Base-by-base conservation (phyloP, 305 asterid species). In the Andrographis paniculata region DNA sequence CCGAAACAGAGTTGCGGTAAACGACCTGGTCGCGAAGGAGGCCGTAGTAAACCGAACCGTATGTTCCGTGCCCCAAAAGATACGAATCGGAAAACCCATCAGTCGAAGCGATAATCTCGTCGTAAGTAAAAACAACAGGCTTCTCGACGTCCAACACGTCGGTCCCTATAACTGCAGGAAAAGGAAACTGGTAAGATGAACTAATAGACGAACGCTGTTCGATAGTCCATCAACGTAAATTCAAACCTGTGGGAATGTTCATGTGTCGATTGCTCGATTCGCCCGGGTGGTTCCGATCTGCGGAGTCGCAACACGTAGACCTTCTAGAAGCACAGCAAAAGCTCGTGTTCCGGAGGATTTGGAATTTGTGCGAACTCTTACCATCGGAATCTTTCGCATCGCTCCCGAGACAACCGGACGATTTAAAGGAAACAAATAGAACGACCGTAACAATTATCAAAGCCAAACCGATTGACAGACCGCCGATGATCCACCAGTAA, bases 31-130 rank as follows among this genome's bases (percentile, higher is more conserved):
- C 84, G 19, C 80, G 92, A 27, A 91, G 91, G 24, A 69, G 74
- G 64, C 91, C 86, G 30, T 75, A 83, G 68, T 80, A 91, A 56
- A 91, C 96, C 0, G 96, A 83, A 41, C 95, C 96, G 58, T 87
- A 87, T 14, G 85, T 77, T 53, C 99, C 99, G 52, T 87, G 84
- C 23, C 99, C 99, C 73, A 91, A 73, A 67, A 91, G 94, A 70
- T 79, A 77, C 60, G 95, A 67, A 55, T 91, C 99, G 2, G 96
- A 91, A 66, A 91, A 83, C 38, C 93, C 81, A 18, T 83, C 96
- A 0, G 96, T 83, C 13, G 87, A 68, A 56, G 80, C 70, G 12
- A 75, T 53, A 56, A 91, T 70, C 50, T 83, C 99, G 55, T 75
- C 84, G 1, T 80, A 83, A 10, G 73, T 24, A 60, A 83, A 81